Conservation (phyloP, 75 land plant genomes). For the Pinus tabuliformis region DNA sequence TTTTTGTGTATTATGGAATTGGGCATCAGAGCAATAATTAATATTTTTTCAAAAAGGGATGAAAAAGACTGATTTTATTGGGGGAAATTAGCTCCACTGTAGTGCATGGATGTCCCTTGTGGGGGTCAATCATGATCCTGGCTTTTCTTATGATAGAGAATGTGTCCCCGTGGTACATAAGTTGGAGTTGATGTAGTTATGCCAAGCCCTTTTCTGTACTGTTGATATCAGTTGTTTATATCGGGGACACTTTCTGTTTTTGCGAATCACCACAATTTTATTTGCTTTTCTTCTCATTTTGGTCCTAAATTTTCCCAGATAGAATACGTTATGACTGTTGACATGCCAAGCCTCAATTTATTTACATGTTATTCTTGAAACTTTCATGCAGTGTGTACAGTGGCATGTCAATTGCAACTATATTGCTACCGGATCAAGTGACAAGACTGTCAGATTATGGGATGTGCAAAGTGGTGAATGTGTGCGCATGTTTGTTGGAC, state of each 20-base stretch:
- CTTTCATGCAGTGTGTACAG: constrained; percentile 73
- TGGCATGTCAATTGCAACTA: constrained; percentile 99
- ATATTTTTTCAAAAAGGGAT: not conserved
- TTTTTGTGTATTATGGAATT: too few relatives aligned
- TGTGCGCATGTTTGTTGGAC: constrained; percentile 93
- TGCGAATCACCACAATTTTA: not conserved
- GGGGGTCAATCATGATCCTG: too few relatives aligned
- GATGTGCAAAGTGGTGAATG: constrained; percentile 97
- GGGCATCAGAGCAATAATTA: too few relatives aligned
- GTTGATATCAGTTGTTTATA: too few relatives aligned
- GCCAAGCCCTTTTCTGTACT: too few relatives aligned
- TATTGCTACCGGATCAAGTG: constrained; percentile 99
- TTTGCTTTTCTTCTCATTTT: not conserved
- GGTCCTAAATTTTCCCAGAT: not conserved
- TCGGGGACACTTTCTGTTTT: too few relatives aligned
- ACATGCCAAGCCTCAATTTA: not conserved
- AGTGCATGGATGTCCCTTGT: too few relatives aligned
- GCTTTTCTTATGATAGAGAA: too few relatives aligned
- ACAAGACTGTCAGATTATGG: constrained; percentile 97
- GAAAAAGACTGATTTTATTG: too few relatives aligned
- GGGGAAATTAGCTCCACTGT: too few relatives aligned
- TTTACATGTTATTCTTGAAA: not conserved
- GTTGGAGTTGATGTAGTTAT: too few relatives aligned
- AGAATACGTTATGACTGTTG: not conserved
- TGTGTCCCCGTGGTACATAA: too few relatives aligned